Percentiles rank a stretch among this genome's conserved stretches.
Evolutionary conservation across 2,329 filamentous ascomycete species (phyloP).

Genomic region (Scytalidium sp.): DNA sequence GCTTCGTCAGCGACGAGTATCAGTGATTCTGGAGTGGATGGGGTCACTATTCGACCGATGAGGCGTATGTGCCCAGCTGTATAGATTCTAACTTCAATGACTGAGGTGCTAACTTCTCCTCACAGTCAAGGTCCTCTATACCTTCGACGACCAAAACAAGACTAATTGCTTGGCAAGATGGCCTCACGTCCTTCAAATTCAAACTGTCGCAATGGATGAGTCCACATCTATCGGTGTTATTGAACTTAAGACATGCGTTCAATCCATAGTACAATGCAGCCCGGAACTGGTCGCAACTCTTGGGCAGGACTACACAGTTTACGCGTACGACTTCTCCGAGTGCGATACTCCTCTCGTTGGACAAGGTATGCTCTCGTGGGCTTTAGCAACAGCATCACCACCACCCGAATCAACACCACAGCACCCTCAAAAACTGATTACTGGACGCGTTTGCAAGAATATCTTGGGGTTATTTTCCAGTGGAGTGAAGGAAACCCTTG

Average conservation of each 20-base stretch:
- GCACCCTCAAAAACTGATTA: conserved; percentile 70
- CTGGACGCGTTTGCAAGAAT: conserved; percentile 86
- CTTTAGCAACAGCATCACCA: conserved; percentile 57
- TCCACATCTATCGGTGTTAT: conserved; percentile 79
- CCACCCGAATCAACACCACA: conserved; percentile 52
- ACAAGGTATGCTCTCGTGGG: conserved; percentile 90
- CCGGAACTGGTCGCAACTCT: conserved; percentile 78
- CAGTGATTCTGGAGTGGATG: conserved; percentile 36
- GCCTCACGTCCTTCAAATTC: conserved; percentile 75
- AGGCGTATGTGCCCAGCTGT: conserved; percentile 52
- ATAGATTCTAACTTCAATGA: background rate
- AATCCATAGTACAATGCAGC: conserved; percentile 74
- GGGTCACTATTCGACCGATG: conserved; percentile 52
- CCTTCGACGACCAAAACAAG: conserved; percentile 85
- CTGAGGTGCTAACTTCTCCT: conserved; percentile 14
- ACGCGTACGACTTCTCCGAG: conserved; percentile 95
- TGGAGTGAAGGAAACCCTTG: conserved; percentile 81
- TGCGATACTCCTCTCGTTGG: conserved; percentile 90
- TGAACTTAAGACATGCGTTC: conserved; percentile 81
- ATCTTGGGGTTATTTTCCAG: conserved; percentile 79
- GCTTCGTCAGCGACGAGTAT: conserved; percentile 11
- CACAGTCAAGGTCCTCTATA: conserved; percentile 93
- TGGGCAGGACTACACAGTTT: conserved; percentile 84
- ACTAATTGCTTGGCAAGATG: conserved; percentile 86
- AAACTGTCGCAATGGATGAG: conserved; percentile 79